Base-by-base conservation (phyloP, 1,284 basidiomycete species). In the Malassezia psittaci region DNA sequence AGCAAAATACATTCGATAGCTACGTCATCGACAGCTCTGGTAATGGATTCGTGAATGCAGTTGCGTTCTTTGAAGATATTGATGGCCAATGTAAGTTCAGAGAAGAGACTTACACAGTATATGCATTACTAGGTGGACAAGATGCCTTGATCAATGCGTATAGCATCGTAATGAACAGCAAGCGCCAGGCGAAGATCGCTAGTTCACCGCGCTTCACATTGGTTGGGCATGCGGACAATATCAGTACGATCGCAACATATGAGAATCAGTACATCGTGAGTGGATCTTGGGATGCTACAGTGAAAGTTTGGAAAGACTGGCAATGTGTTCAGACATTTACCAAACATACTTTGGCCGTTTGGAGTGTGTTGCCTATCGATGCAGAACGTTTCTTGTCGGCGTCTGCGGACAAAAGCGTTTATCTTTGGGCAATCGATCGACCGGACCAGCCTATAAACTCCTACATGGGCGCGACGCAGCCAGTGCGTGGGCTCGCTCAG, bases 261-360 rank as follows among this genome's bases (percentile, higher is more conserved):
- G 46, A 51, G 16, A 60, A 55, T 3, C 39, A 59, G 32, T 72
- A 69, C 57, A 83, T 93, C 58, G 83, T 93, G 53, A 91, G 89
- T n/a, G 93, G 93, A 18, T 93, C 89, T 57, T 98, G 93, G 93
- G 94, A 98, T 77, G 85, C 81, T 89, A 90, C 90, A 0, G 93
- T 89, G 18, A 87, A 87, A 76, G 83, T 99, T 0, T 99, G 94
- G 94, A 85, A 83, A 73, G 78, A 87, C 32, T 77, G 70, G 65
- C 62, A 84, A 64, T 79, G 85, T 59, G 79, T 80, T 3, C 83
- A 87, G 62, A 86, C 86, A 60, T 81, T 98, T 49, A 82, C 83
- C 66, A 89, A 85, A 9, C 94, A 98, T 72, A 79, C 85, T 56
- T 87, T 90, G 75, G 86, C 93, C 10, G 90, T 98, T 0, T 96